Evolutionary conservation across 768 basidiomycete species (phyloP), one percentile per base, ranked within the genome.

Genomic region (Dacryopinax spathularia): DNA sequence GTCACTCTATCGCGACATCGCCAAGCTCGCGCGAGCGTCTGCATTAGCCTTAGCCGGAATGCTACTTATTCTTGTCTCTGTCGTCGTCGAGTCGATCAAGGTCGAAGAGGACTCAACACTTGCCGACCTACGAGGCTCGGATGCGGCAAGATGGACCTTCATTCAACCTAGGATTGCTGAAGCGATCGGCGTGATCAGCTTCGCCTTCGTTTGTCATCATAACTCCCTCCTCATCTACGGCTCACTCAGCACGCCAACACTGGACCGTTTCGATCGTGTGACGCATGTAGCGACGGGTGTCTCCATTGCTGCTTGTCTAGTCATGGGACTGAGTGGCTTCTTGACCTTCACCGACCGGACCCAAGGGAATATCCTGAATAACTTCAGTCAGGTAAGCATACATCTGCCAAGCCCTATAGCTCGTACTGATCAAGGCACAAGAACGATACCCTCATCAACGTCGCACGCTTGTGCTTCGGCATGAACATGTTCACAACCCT

Each of bases 401-500:
- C n/a, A 61, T 33, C 43, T n/a, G 56, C 33, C 62, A 41, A 37
- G 62, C 31, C 34, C 16, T 20, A 64, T 20, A 37, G 13, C 1
- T 66, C 25, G 62, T 33, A 9, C 31, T 22, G 16, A 65, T 18
- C 22, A 31, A 36, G 59, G n/a, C 63, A 9, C 69, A n/a, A 89
- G 84, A 79, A 81, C 66, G 90, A 95, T 70, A 82, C 85, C n/a
- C 69, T 97, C 64, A 96, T 98, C 76, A 98, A 98, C 70, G 78
- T 98, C 61, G 96, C 96, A 1, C 82, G 96, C 16, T 90, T 96
- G 68, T 92, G 89, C 71, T 92, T 94, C 71, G 93, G 92, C 12
- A 73, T 93, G 67, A 96, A 95, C 74, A 99, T 98, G 96, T 96
- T 97, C 70, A 94, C 94, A 0, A 99, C 96, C 0, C 82, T 97